A percentile compares a stretch with the other conserved stretches of the same genome.
Conservation (phyloP, 441 rosid species). For the Gossypium aridum region DNA sequence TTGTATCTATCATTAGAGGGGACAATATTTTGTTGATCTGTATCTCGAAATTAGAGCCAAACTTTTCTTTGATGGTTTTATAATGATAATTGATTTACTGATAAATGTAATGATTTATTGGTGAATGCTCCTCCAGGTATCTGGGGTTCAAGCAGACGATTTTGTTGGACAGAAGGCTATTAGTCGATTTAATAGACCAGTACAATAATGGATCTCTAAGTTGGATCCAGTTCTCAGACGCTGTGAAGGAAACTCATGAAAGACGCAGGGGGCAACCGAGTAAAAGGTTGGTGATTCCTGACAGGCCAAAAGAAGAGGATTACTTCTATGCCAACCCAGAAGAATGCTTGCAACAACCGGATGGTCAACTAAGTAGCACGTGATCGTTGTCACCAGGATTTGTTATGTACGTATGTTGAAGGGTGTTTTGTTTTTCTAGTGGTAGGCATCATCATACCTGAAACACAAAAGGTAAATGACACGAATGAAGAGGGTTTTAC, state of each 20-base stretch:
- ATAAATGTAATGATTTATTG: background rate
- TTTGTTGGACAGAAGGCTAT: conserved; percentile 55
- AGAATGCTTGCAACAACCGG: conserved; percentile 59
- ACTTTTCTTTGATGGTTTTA: background rate
- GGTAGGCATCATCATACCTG: conserved; percentile 19
- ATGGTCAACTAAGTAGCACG: conserved; percentile 29
- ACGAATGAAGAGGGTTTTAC: conserved; percentile 11
- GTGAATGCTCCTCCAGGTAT: conserved; percentile 38
- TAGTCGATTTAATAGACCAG: conserved; percentile 74
- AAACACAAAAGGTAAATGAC: conserved; percentile 7
- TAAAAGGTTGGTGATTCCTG: conserved; percentile 57
- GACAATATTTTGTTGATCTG: background rate
- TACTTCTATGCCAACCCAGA: conserved; percentile 85
- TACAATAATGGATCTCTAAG: conserved; percentile 43
- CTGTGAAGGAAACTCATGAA: conserved; percentile 64
- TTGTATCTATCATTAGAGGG: background rate
- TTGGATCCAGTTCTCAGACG: conserved; percentile 74
- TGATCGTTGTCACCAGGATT: conserved; percentile 11
- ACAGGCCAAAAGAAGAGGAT: conserved; percentile 84
- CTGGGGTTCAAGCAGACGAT: conserved; percentile 81
- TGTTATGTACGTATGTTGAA: background rate
- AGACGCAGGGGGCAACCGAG: conserved; percentile 57
- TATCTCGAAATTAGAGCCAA: background rate
- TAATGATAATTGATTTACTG: too few species aligned
- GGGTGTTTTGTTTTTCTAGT: conserved; percentile 9